Conservation (phyloP, 1,139 yeast species). For the Suhomyces bokatorum region DNA sequence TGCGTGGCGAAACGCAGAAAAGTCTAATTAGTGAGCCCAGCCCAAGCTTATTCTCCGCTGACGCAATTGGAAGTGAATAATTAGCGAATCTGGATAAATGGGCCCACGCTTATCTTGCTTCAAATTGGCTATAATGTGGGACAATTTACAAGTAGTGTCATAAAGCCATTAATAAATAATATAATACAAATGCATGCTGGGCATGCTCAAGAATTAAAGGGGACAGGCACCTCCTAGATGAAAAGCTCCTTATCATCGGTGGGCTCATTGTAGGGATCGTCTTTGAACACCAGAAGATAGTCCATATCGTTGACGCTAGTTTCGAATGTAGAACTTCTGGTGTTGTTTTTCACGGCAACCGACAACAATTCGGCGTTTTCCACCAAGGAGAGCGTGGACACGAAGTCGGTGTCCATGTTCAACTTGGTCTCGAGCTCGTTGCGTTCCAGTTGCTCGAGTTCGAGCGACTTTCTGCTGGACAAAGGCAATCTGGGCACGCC, state of each 20-base stretch:
- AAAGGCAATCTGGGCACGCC: slow-evolving; percentile 21
- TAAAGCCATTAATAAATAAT: not conserved
- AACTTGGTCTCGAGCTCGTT: slow-evolving; percentile 10
- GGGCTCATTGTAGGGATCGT: slow-evolving; percentile 22
- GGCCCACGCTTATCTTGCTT: not conserved
- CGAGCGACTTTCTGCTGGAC: slow-evolving; percentile 28
- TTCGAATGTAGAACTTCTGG: slow-evolving; percentile 5
- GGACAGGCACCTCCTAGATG: not conserved
- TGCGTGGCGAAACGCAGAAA: no score
- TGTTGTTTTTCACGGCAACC: slow-evolving; percentile 6
- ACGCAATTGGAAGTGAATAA: no score
- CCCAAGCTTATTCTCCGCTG: no score
- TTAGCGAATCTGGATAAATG: no score
- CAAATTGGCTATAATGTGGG: not conserved
- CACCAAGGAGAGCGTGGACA: slow-evolving; percentile 19
- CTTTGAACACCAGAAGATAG: slow-evolving; percentile 19
- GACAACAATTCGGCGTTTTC: slow-evolving; percentile 31
- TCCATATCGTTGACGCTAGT: slow-evolving; percentile 22
- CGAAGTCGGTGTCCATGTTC: slow-evolving; percentile 5
- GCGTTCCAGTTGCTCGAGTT: slow-evolving; percentile 26
- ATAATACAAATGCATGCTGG: slow-evolving; percentile 2
- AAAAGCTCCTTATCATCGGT: slow-evolving; percentile 5
- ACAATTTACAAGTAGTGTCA: not conserved
- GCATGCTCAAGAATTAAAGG: slow-evolving; percentile 3
- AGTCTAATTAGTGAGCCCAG: no score